These are phyloP conservation scores for Daedaleopsis nitida DNA, from an alignment of 768 basidiomycete species.

Conservation along the genomic window DNA sequence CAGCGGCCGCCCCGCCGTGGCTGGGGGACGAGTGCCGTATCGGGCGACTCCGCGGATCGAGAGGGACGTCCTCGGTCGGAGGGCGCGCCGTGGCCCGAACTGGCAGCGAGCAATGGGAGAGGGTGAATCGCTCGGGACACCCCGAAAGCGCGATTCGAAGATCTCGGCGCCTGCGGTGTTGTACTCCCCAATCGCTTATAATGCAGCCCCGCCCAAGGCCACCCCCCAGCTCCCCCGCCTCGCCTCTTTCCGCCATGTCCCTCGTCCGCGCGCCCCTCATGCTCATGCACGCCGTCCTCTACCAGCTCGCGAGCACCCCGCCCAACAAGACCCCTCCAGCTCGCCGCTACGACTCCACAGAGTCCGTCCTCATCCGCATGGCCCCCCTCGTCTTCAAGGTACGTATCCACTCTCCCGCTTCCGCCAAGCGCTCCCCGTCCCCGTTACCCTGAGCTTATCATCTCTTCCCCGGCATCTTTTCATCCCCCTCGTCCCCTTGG, in stretches of 20 bases:
- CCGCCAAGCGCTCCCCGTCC: neutral
- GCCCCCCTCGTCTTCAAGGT: conserved; percentile 61
- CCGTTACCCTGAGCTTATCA: no score
- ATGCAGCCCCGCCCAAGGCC: no score
- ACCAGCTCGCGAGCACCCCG: conserved; percentile 55
- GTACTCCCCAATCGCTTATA: no score
- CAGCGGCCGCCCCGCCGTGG: no score
- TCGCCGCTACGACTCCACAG: conserved; percentile 54
- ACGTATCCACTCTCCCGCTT: neutral
- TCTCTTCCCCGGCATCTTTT: no score
- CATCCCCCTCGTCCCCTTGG: no score
- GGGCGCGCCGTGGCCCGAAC: neutral
- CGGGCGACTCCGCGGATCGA: neutral
- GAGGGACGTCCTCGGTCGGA: neutral
- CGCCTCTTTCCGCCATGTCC: conserved; percentile 40
- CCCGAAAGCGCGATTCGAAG: no score
- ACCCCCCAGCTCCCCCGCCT: no score
- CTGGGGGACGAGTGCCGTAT: no score
- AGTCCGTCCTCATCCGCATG: conserved; percentile 53
- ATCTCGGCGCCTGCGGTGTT: no score
- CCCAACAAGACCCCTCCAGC: conserved; percentile 57
- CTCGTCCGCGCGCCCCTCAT: conserved; percentile 49
- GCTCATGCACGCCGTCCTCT: conserved; percentile 49
- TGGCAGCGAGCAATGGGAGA: no score
- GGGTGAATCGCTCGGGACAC: no score